Evolutionary conservation across 805 yeast species (phyloP), one percentile per base, ranked within the genome.

Genomic region (Wickerhamomyces hampshirensis): DNA sequence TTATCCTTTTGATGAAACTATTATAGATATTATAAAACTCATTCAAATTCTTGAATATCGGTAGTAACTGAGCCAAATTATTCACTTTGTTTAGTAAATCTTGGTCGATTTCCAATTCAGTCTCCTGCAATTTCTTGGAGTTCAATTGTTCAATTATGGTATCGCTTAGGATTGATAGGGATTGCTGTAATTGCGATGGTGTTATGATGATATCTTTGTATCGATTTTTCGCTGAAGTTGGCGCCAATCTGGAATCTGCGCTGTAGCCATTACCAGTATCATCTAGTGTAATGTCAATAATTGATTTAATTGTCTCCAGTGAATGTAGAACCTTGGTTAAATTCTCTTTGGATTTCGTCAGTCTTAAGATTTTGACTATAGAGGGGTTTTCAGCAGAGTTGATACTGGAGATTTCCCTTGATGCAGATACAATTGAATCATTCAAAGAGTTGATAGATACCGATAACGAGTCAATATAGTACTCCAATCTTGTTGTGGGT

Each of bases 401-500:
- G n/a, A n/a, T n/a, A n/a, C n/a, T n/a, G 4, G 10, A 16, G 9
- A 38, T 11, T 13, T 30, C 24, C 8, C 15, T 23, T 0, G 40
- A 21, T 3, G 48, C 38, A 5, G 52, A 53, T 0, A 42, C 39
- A 15, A 78, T 50, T 38, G 77, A 80, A 5, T 66, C 63, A 31
- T 75, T 71, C 27, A 82, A 53, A 3, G 84, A 66, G 29, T 71
- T 65, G 17, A 80, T 72, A 0, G 86, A 71, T 35, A 76, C 72
- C 12, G 73, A 68, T 31, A 82, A 57, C 1, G 80, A 72, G 30
- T 78, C 82, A 29, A 78, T 60, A 51, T 80, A 81, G 55, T 81
- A 81, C 45, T 80, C 83, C 31, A 83, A 58, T 40, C 85, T 66
- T 8, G 83, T 72, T 1, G 76, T 67, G 7, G 73, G 71, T 19